These are phyloP conservation scores for Podila horticola DNA, from an alignment of 192 early-diverging fungal genomes.

Conservation along the genomic window DNA sequence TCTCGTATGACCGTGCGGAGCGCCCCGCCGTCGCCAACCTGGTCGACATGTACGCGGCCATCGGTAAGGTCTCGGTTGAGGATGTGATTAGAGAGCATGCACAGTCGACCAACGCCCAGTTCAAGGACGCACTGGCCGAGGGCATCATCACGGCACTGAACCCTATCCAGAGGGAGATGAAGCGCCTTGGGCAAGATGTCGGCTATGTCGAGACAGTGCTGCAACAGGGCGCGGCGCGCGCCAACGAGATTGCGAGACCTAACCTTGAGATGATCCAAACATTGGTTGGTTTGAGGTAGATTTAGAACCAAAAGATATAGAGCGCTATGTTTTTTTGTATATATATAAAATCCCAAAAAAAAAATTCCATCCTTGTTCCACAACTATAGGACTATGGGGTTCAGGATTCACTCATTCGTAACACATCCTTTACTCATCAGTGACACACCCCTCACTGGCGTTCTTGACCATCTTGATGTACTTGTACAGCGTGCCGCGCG, in stretches of 20 bases:
- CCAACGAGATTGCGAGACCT: conserved; percentile 63
- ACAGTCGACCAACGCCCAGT: conserved; percentile 62
- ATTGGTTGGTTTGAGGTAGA: conserved; percentile 64
- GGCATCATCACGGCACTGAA: conserved; percentile 65
- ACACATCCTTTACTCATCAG: conserved; percentile 88
- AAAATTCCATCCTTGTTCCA: no score
- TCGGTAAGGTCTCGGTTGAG: conserved; percentile 48
- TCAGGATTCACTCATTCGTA: conserved; percentile 73
- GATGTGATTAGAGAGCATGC: conserved; percentile 61
- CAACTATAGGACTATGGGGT: no score
- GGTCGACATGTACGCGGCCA: conserved; percentile 78
- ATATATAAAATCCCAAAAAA: no score
- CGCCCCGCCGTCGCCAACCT: conserved; percentile 90
- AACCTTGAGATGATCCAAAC: conserved; percentile 68
- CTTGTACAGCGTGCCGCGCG: conserved; percentile 89
- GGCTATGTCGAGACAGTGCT: conserved; percentile 74
- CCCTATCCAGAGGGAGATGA: conserved; percentile 76
- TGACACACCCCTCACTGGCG: conserved; percentile 86
- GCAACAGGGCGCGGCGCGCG: conserved; percentile 70
- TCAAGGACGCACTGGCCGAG: conserved; percentile 82
- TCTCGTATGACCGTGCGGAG: conserved; percentile 74
- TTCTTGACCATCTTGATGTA: conserved; percentile 90
- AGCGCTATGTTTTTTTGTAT: background rate
- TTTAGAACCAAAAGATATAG: background rate
- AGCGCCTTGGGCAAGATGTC: conserved; percentile 63